Base-by-base conservation (phyloP, 2,329 filamentous ascomycete species). In the Sclerotinia sclerotiorum region DNA sequence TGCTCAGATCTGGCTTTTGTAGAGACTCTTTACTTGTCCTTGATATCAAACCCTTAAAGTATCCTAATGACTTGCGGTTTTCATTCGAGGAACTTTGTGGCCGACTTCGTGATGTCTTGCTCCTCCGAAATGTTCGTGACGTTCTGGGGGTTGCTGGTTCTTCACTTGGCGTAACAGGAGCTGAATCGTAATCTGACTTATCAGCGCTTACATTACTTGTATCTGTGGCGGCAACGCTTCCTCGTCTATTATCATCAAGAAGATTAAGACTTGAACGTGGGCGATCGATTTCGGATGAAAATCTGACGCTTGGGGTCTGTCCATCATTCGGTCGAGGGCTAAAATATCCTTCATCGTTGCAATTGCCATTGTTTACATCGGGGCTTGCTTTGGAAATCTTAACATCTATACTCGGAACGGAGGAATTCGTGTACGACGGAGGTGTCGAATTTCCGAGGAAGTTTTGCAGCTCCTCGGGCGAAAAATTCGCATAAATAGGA, bases 401-500 rank as follows among this genome's bases (percentile, higher is more conserved):
- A 35, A 76, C 69, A 29, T 69, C 71, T 61, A 75, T 67, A 13
- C 71, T 72, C 17, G 76, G 75, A 64, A 86, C 84, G 60, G 83
- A 51, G 17, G 32, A 51, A 42, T 51, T 19, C 19, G 46, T 81
- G 72, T 90, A 90, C 1, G 87, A 86, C 1, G 87, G 87, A 3
- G 87, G 87, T 19, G 56, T 51, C 27, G 35, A 24, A 4, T 57
- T 44, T 1, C 24, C 57, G 6, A 48, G 80, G 82, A 56, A 79
- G 79, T 8, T 84, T 29, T 61, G 46, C 82, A 44, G 32, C 48
- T 58, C 56, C 7, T 67, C 35, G 42, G 63, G 32, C 5, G 57
- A 24, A 13, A 65, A 63, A 57, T 52, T 76, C 68, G 94, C 91
- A 42, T 92, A 87, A 75, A 96, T 93, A 0, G 94, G 94, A 42